Evolutionary conservation across 306 rosid species (phyloP), one percentile per base, ranked within the genome.

Genomic region (Geum urbanum): DNA sequence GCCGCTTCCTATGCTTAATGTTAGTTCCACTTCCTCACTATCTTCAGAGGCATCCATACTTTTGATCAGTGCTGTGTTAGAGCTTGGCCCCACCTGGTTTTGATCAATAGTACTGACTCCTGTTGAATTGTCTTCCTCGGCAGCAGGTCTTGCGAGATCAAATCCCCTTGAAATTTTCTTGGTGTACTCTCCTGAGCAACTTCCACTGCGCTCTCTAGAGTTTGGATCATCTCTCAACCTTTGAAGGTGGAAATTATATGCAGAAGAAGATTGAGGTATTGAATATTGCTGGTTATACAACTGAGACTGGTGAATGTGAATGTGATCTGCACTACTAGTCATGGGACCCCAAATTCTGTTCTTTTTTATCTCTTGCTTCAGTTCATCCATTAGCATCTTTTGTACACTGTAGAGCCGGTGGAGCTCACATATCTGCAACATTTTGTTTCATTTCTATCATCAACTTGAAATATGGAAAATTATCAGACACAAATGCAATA

Each of bases 1-100:
- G 72, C 88, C 69, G 64, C 91, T 86, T 70, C 97, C 99, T 44
- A 95, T 89, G 73, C 97, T 91, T 71, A 95, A 79, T 70, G 96
- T 86, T 69, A 95, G 86, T 81, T 95, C 99, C 67, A 95, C 88
- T 66, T 91, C 89, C 55, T 91, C 86, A 71, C 81, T 72, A 40
- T 87, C 97, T 71, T 88, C 81, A 72, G 24, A 75, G 12, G 66
- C 80, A 63, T 74, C 81, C 66, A 18, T 18, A 48, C 74, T 75
- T 74, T 71, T 83, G 45, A 66, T 37, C 65, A 60, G 14, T 59
- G 67, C 71, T 14, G 49, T 45, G 55, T 70, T 45, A 62, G 87
- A 83, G 45, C 83, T 88, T 27, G 84, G 83, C 44, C 85, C 84
- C 53, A 79, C 86, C 55, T 80, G 91, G 64, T 83, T 78, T 58